Base-by-base conservation (phyloP, 1,284 basidiomycete species). In the Ganoderma lingzhi region DNA sequence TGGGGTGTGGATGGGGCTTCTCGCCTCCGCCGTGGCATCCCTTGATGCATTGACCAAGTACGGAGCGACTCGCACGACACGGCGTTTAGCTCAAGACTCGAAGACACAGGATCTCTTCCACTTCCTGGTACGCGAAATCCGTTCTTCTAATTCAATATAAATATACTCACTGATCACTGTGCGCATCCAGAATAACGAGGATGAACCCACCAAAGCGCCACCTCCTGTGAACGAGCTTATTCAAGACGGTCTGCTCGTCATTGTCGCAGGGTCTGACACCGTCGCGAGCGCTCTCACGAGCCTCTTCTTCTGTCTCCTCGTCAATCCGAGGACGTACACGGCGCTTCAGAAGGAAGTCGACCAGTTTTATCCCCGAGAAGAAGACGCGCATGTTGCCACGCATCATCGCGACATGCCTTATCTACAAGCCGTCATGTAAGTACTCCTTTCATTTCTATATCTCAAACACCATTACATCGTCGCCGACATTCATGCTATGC, bases 261-360 rank as follows among this genome's bases (percentile, higher is more conserved):
- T 76, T 28, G 70, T 76, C 35, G 76, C 76, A 19, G 81, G 81
- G n/a, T 77, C 81, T 9, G 81, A 82, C 60, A 81, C 81, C 2
- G 77, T 77, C 2, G 70, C 76, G 23, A 71, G 69, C 35, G 65
- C 72, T 1, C 63, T 80, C 19, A 66, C 70, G 12, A 74, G 66
- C 23, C 19, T 77, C 6, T 42, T 80, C 42, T 77, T 71, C 60
- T 71, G 67, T 55, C 70, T 80, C n/a, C 42, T 78, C 19, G 64
- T 63, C 17, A 66, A 76, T 56, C 75, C 73, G 9, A 71, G 67
- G 6, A 65, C 68, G 6, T 76, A 77, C 44, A 59, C 68, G 8
- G 72, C 72, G 12, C 63, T 79, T 1, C 76, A 73, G 37, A 67
- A 64, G 9, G 80, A 81, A 55, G 72, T 80, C 15, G 80, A 81